Evolutionary conservation across 106 monocot genomes (phyloP), one percentile per base, ranked within the genome.

Genomic region (Ottelia alismoides): DNA sequence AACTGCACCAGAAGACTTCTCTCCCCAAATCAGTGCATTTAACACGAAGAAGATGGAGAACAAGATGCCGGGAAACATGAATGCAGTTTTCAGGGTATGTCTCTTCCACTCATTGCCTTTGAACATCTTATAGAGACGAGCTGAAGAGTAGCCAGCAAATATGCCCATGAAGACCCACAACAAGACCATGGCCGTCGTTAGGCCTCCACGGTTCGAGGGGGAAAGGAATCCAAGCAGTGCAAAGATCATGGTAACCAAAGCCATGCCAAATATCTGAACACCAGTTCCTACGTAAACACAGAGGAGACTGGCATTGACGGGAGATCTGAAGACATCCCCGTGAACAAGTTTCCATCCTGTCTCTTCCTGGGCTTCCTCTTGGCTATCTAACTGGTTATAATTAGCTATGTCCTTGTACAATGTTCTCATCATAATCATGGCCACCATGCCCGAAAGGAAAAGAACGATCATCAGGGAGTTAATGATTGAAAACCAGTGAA

Each of bases 331-430:
- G 20, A 60, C 73, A 49, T 78, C 78, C 30, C 78, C 78, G 25
- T 78, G 78, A n/a, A 78, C 74, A 28, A 78, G 59, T 25, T 78
- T 78, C 78, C 78, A 78, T 22, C 78, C 78, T 16, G 74, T 78
- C 60, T 78, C 78, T 53, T 78, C 78, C 45, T 78, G 74, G 20
- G 73, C 73, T 61, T 78, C 78, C 28, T 78, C 78, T 53, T 74
- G 74, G 1, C 64, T 56, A 28, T 78, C 78, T 23, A 78, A 65
- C 51, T 78, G 78, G 48, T 78, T 78, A 47, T 78, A 78, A 56
- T 74, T 78, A 17, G 74, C 64, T 29, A 78, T 78, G 26, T 78
- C 78, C 32, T 63, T 78, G 62, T 78, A 78, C 22, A 78, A 58
- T 22, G 78, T 78, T 44, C 78, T 64, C 69, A 78, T 65, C 78